A percentile compares a stretch with the other conserved stretches of the same genome.
Conservation (phyloP, 306 rosid genomes). For the Amphicarpaea edgeworthii region DNA sequence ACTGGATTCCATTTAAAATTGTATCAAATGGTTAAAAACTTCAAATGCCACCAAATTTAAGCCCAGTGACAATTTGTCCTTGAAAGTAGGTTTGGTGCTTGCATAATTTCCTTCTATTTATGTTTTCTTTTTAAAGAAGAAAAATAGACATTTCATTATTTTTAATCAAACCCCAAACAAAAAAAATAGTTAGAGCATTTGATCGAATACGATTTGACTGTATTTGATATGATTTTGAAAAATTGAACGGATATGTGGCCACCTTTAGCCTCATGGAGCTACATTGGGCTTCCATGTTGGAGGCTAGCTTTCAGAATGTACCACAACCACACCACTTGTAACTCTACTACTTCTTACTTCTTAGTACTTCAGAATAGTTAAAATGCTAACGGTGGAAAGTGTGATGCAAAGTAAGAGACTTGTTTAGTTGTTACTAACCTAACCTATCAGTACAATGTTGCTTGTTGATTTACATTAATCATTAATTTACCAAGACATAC, state of each 20-base stretch:
- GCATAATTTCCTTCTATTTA: not conserved
- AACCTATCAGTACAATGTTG: constrained; percentile 11
- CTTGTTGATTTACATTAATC: not conserved
- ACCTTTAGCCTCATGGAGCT: not conserved
- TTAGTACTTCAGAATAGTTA: not conserved
- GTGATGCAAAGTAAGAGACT: constrained; percentile 26
- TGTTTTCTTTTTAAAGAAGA: not conserved
- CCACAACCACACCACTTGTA: constrained; percentile 1
- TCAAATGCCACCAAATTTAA: not conserved
- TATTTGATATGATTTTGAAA: constrained; percentile 35
- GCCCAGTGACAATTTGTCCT: constrained; percentile 15
- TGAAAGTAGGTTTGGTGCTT: not conserved
- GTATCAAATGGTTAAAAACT: not conserved
- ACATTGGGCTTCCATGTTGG: constrained; percentile 14
- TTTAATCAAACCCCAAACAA: constrained; percentile 15
- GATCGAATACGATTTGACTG: constrained; percentile 8
- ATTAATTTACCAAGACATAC: not conserved
- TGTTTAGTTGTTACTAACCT: not conserved
- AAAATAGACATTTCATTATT: not conserved
- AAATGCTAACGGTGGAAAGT: constrained; percentile 26
- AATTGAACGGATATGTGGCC: constrained; percentile 9
- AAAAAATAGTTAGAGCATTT: constrained; percentile 31
- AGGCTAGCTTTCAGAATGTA: constrained; percentile 25
- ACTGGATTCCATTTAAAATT: not conserved
- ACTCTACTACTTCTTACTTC: not conserved